phyloP scores from a whole-genome alignment of 768 basidiomycete species.

The Mycena haematopus region DNA sequence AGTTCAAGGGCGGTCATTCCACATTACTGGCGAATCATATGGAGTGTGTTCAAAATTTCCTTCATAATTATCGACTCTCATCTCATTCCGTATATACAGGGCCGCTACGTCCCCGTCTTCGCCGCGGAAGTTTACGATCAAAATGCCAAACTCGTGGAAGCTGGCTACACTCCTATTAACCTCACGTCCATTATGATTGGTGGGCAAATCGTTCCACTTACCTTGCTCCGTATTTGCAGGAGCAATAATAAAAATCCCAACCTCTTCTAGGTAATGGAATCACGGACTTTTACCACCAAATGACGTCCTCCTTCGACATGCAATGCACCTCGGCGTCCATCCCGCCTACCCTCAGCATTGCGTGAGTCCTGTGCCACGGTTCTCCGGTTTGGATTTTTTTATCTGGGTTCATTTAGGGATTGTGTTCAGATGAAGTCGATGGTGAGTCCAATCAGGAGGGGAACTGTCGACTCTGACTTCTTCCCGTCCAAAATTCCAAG shows the following conservation, averaged over 20 bases:
- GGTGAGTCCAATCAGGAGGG: slow-evolving; percentile 37
- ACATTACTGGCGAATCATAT: slow-evolving; percentile 66
- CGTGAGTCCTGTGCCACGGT: slow-evolving; percentile 32
- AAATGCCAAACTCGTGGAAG: slow-evolving; percentile 44
- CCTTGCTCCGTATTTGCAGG: too few relatives aligned
- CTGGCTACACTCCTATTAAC: slow-evolving; percentile 56
- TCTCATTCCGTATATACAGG: slow-evolving; percentile 36
- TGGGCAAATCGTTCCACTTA: slow-evolving; percentile 34
- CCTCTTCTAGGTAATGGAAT: slow-evolving; percentile 48
- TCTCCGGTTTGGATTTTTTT: too few relatives aligned
- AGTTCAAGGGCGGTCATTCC: slow-evolving; percentile 71
- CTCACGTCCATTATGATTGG: slow-evolving; percentile 55
- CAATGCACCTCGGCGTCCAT: slow-evolving; percentile 51
- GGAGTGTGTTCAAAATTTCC: slow-evolving; percentile 42
- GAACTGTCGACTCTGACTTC: neutral
- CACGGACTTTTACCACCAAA: slow-evolving; percentile 47
- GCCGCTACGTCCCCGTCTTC: slow-evolving; percentile 58
- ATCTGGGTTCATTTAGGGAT: slow-evolving; percentile 28
- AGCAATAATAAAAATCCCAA: neutral
- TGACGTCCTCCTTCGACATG: slow-evolving; percentile 51
- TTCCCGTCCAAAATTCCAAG: slow-evolving; percentile 37
- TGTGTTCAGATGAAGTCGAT: slow-evolving; percentile 52
- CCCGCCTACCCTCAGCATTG: slow-evolving; percentile 43
- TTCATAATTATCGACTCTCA: neutral
- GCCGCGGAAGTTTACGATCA: slow-evolving; percentile 56